These are phyloP conservation scores for Quercus robur DNA, from an alignment of 306 rosid species.

Conservation along the genomic window DNA sequence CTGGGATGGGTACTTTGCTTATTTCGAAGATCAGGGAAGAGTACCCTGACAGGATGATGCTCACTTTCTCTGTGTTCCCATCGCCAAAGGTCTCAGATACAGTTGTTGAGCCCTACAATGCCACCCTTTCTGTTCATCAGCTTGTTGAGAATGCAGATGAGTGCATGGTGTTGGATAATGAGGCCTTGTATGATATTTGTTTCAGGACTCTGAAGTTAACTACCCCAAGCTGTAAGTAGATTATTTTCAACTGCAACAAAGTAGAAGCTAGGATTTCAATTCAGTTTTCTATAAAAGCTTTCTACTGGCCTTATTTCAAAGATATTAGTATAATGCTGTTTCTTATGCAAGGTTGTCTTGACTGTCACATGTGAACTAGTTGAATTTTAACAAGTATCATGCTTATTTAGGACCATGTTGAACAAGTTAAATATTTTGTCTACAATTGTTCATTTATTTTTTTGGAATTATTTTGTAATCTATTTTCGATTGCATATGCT, in stretches of 20 bases:
- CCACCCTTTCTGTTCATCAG: conserved; percentile 6
- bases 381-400: background rate
- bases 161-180: conserved; percentile 11
- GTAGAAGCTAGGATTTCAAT: background rate
- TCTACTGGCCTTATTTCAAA: background rate
- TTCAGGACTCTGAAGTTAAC: conserved; percentile 8
- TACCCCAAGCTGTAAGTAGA: conserved; percentile 4
- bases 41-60: conserved; percentile 7
- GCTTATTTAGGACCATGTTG: background rate
- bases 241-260: background rate
- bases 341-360: background rate
- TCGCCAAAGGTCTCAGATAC: conserved; percentile 4
- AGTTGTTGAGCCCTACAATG: conserved; percentile 6
- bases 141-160: conserved; percentile 8
- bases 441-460: background rate
- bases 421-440: background rate
- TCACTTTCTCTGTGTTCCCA: conserved; percentile 10
- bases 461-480: background rate
- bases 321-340: background rate
- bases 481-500: background rate
- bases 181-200: conserved; percentile 8
- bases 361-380: background rate
- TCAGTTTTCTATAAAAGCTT: background rate
- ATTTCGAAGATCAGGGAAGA: conserved; percentile 5
- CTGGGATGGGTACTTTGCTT: conserved; percentile 9